Evolutionary conservation across 1,284 basidiomycete species (phyloP).

Genomic region (Stygiomarasmius scandens): DNA sequence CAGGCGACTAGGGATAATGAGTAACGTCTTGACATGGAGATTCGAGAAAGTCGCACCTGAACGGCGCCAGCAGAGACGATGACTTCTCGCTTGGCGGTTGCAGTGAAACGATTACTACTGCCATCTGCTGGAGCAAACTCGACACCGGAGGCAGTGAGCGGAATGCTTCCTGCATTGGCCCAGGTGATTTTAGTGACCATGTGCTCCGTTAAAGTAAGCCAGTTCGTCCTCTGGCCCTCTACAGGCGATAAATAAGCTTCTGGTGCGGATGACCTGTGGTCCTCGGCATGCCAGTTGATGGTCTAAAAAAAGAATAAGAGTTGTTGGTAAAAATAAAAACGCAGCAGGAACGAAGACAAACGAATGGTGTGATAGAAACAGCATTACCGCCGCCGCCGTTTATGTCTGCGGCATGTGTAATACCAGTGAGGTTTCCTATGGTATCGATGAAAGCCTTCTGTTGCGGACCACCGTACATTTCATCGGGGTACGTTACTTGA

Average conservation of each 20-base stretch:
- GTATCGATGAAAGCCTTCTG: slow-evolving; percentile 53
- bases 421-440: slow-evolving; percentile 49
- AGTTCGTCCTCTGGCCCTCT: slow-evolving; percentile 34
- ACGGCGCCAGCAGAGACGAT: slow-evolving; percentile 41
- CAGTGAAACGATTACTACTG: slow-evolving; percentile 30
- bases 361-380: slow-evolving; percentile 55
- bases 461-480: slow-evolving; percentile 61
- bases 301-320: slow-evolving; percentile 20
- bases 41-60: slow-evolving; percentile 19
- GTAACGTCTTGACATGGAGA: background rate
- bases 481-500: slow-evolving; percentile 49
- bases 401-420: slow-evolving; percentile 48
- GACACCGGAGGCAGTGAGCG: slow-evolving; percentile 36
- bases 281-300: slow-evolving; percentile 38
- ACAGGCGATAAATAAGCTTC: slow-evolving; percentile 40
- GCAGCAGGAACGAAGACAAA: slow-evolving; percentile 22
- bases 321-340: background rate
- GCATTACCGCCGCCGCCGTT: slow-evolving; percentile 61
- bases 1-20: slow-evolving; percentile 3
- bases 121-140: slow-evolving; percentile 35
- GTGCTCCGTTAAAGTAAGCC: slow-evolving; percentile 36
- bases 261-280: slow-evolving; percentile 38
- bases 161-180: slow-evolving; percentile 25
- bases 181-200: slow-evolving; percentile 38
- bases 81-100: slow-evolving; percentile 36